Conservation (phyloP, 1,284 basidiomycete genomes). For the Ganoderma meredithae region DNA sequence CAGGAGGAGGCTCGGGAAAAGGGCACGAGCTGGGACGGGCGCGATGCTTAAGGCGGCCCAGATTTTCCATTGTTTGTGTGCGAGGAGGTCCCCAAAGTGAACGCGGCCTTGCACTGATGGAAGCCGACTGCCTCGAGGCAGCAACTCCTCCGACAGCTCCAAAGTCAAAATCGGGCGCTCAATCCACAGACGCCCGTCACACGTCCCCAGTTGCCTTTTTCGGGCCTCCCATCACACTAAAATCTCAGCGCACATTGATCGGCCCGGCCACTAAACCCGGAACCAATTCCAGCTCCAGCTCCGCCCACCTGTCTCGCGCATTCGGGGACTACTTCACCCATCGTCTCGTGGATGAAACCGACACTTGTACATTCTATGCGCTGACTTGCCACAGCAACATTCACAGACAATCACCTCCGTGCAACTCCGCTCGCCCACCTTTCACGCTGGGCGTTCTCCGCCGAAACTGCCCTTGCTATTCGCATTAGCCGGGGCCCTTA, state of each 20-base stretch:
- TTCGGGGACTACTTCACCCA: background rate
- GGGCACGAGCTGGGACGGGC: slow-evolving; percentile 6
- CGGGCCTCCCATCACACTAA: slow-evolving; percentile 15
- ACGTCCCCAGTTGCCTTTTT: slow-evolving; percentile 16
- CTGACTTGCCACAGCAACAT: background rate
- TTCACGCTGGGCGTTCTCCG: background rate
- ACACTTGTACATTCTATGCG: background rate
- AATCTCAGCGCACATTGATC: slow-evolving; percentile 29
- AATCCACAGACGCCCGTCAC: slow-evolving; percentile 13
- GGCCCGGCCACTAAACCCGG: slow-evolving; percentile 25
- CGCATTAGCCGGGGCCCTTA: slow-evolving; percentile 7
- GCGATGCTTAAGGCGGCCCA: slow-evolving; percentile 23
- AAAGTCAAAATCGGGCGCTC: slow-evolving; percentile 19
- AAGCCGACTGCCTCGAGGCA: slow-evolving; percentile 30
- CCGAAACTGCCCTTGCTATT: background rate
- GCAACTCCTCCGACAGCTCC: slow-evolving; percentile 7
- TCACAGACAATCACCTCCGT: slow-evolving; percentile 9
- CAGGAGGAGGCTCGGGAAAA: slow-evolving; percentile 31
- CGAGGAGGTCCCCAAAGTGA: slow-evolving; percentile 30
- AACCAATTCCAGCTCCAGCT: slow-evolving; percentile 4
- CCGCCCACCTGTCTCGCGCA: background rate
- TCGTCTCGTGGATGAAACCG: background rate
- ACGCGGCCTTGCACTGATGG: slow-evolving; percentile 20
- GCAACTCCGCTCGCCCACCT: slow-evolving; percentile 8
- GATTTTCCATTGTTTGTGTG: slow-evolving; percentile 36